These are phyloP conservation scores for Fusarium subglutinans DNA, from an alignment of 2,329 filamentous ascomycete species.

Conservation along the genomic window DNA sequence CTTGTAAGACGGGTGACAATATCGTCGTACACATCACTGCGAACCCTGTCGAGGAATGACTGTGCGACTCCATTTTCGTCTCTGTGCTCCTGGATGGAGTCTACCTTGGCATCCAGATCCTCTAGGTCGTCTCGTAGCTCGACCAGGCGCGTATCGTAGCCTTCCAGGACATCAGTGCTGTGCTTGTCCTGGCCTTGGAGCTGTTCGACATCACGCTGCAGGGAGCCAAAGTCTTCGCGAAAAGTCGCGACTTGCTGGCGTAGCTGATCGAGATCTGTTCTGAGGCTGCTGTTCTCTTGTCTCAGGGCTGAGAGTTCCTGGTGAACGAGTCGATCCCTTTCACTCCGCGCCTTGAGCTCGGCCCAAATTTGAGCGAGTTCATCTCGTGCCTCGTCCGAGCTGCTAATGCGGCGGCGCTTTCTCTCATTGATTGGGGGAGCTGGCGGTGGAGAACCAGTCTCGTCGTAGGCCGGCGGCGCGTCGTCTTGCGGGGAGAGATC, in stretches of 20 bases:
- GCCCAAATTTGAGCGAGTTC: slow-evolving; percentile 4
- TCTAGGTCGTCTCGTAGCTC: slow-evolving; percentile 10
- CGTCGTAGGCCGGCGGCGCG: slow-evolving; percentile 8
- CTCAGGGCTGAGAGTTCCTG: neutral
- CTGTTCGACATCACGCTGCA: slow-evolving; percentile 11
- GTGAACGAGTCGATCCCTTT: slow-evolving; percentile 1
- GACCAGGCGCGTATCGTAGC: slow-evolving; percentile 14
- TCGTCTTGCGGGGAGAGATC: neutral
- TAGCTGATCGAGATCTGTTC: neutral
- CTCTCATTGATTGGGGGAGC: slow-evolving; percentile 2
- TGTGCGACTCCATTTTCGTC: slow-evolving; percentile 12
- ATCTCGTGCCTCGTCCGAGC: neutral
- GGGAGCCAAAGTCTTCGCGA: neutral
- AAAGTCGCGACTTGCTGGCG: neutral
- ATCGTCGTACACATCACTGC: slow-evolving; percentile 15
- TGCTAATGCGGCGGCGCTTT: slow-evolving; percentile 14
- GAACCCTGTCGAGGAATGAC: slow-evolving; percentile 8
- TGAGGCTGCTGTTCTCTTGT: neutral
- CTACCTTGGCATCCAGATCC: slow-evolving; percentile 21
- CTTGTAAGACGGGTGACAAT: slow-evolving; percentile 10
- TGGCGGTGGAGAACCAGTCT: neutral
- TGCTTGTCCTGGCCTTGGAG: slow-evolving; percentile 5
- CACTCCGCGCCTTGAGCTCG: slow-evolving; percentile 1
- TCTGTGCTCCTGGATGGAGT: slow-evolving; percentile 15
- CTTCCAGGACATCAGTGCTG: neutral